phyloP scores from a whole-genome alignment of 139 green algal genomes.

The Nannochloris sp. region DNA sequence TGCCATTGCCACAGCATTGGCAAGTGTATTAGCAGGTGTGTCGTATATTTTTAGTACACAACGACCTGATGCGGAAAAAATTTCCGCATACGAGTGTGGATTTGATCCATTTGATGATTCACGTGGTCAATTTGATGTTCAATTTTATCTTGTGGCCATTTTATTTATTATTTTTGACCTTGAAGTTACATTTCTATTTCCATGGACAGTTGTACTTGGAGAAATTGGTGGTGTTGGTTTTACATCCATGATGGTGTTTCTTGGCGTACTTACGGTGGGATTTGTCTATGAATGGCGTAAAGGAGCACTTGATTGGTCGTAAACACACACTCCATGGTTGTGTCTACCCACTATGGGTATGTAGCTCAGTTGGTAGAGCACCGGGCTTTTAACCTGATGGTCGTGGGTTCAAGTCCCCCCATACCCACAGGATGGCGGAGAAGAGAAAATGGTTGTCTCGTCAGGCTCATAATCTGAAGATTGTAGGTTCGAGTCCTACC shows the following conservation, averaged over 20 bases:
- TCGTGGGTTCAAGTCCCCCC: constrained; percentile 21
- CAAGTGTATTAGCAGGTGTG: constrained; percentile 37
- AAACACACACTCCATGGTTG: constrained; percentile 1
- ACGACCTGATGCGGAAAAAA: constrained; percentile 50
- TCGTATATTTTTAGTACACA: constrained; percentile 47
- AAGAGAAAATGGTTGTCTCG: constrained; percentile 22
- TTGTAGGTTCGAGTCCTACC: constrained; percentile 28
- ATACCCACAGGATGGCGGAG: constrained; percentile 15
- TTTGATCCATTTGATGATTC: constrained; percentile 53
- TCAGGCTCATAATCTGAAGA: constrained; percentile 27
- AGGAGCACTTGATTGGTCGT: constrained; percentile 43
- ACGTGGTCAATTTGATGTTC: constrained; percentile 47
- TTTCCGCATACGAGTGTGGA: constrained; percentile 47
- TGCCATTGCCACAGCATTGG: constrained; percentile 36
- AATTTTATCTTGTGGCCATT: constrained; percentile 54
- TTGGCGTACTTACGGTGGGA: constrained; percentile 42
- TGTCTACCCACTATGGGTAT: neutral
- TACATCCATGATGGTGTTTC: constrained; percentile 43
- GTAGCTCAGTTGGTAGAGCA: constrained; percentile 17
- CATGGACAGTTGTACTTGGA: constrained; percentile 34
- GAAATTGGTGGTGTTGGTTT: constrained; percentile 40
- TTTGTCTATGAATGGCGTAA: constrained; percentile 52
- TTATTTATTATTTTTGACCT: constrained; percentile 57
- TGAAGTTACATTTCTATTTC: constrained; percentile 40
- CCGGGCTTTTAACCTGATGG: constrained; percentile 33